Evolutionary conservation across 768 basidiomycete species (phyloP).

Genomic region (Cystoderma amianthinum): DNA sequence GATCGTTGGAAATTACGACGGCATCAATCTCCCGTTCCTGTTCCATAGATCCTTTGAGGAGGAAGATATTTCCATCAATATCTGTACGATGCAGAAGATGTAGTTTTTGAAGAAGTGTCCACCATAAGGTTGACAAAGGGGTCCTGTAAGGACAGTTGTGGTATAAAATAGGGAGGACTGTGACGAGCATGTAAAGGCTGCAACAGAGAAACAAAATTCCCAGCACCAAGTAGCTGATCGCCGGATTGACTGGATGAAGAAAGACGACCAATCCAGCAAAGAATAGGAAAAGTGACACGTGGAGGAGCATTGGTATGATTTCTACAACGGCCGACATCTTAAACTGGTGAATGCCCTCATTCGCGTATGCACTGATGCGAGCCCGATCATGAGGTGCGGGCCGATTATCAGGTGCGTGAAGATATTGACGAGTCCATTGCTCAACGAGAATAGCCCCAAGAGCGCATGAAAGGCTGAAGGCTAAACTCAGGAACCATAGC

Average conservation of each 20-base stretch:
- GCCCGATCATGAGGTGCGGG: slow-evolving; percentile 29
- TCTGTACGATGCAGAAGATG: slow-evolving; percentile 17
- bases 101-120: slow-evolving; percentile 18
- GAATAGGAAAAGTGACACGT: slow-evolving; percentile 42
- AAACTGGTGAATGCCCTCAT: slow-evolving; percentile 29
- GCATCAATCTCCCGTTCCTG: slow-evolving; percentile 27
- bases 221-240: slow-evolving; percentile 22
- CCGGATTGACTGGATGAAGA: slow-evolving; percentile 26
- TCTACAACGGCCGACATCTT: slow-evolving; percentile 30
- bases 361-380: slow-evolving; percentile 32
- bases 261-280: slow-evolving; percentile 41
- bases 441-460: slow-evolving; percentile 39
- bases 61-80: slow-evolving; percentile 9
- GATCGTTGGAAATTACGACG: slow-evolving; percentile 20
- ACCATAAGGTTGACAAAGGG: slow-evolving; percentile 23
- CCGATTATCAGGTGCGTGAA: slow-evolving; percentile 23
- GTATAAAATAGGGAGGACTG: slow-evolving; percentile 22
- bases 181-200: slow-evolving; percentile 21
- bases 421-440: slow-evolving; percentile 39
- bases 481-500: slow-evolving; percentile 40
- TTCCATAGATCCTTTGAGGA: slow-evolving; percentile 14
- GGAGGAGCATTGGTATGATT: slow-evolving; percentile 36
- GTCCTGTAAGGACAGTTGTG: slow-evolving; percentile 28
- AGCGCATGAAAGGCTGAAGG: slow-evolving; percentile 31
- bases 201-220: slow-evolving; percentile 20